Evolutionary conservation across 2,329 filamentous ascomycete genomes (phyloP).

Genomic region (Neopestalotiopsis sp.): DNA sequence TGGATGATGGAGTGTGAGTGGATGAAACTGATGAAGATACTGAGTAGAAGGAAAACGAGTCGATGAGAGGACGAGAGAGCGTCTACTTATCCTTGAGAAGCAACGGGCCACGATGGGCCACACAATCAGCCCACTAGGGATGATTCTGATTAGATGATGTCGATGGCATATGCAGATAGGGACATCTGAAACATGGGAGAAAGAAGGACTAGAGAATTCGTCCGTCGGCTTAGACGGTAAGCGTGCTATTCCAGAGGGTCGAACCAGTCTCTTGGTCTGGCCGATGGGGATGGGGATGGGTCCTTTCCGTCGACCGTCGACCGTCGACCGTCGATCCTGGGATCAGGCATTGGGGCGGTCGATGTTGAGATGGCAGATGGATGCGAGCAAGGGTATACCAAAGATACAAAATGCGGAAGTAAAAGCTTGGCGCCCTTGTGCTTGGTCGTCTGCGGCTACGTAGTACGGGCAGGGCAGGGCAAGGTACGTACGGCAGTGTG

Average conservation of each 20-base stretch:
- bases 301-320: background rate
- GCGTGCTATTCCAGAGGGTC: constrained; percentile 27
- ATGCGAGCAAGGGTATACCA: background rate
- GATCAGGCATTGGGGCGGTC: constrained; percentile 25
- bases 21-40: constrained; percentile 35
- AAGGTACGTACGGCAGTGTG: background rate
- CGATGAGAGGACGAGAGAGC: constrained; percentile 29
- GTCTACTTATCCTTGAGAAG: constrained; percentile 40
- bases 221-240: constrained; percentile 25
- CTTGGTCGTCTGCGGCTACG: background rate
- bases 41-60: constrained; percentile 27
- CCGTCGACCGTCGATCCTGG: constrained; percentile 20
- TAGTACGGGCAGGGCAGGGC: background rate
- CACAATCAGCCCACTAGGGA: constrained; percentile 34
- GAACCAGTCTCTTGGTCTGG: constrained; percentile 23
- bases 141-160: constrained; percentile 19
- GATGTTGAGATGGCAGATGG: constrained; percentile 10
- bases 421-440: constrained; percentile 13
- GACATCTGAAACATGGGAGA: constrained; percentile 41
- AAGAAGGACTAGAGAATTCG: constrained; percentile 24
- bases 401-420: constrained; percentile 8
- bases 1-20: constrained; percentile 33
- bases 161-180: constrained; percentile 20
- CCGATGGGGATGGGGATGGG: constrained; percentile 13
- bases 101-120: constrained; percentile 32